Base-by-base conservation (phyloP, 139 green algal species). In the Chlamydomonas incerta region DNA sequence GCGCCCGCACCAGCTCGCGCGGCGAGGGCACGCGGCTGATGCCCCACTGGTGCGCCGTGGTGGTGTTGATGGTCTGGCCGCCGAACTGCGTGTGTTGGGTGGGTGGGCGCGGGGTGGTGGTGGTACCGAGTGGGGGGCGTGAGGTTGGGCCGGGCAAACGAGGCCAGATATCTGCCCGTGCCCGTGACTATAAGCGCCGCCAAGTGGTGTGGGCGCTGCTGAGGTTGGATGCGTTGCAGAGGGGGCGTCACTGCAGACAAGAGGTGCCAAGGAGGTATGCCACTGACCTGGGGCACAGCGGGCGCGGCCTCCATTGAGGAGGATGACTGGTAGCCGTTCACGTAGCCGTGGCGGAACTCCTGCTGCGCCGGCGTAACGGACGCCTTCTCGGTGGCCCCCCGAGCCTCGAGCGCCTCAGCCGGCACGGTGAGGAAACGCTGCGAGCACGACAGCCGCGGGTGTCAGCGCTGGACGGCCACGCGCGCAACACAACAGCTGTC, bases 1-100 rank as follows among this genome's bases (percentile, higher is more conserved):
- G 91, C 28, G 84, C 66, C 28, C 46, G 87, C 46, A 96, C 93
- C 80, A 98, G 94, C 88, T 98, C 88, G 0, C 87, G 82, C 0
- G 95, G 95, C 0, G 90, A 92, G 33, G 95, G 95, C 74, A 97
- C 87, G 0, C 88, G 74, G 15, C 31, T 52, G 15, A 90, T 41
- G 15, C 88, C 90, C 70, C 75, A 90, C 28, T 81, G 52, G 50
- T 85, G 74, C 0, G 86, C 82, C 9, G 65, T 71, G 10, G 72
- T 87, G n/a, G 72, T 89, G 70, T 37, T 87, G 31, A 71, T 88
- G 26, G 73, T 90, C 35, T 87, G 73, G 23, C 90, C 90, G 18
- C 90, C 90, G 81, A 90, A 93, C 85, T 93, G 90, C 5, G n/a
- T 20, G 31, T 46, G 31, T 21, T 23, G 31, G 4, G 66, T 10